phyloP scores from a whole-genome alignment of 768 basidiomycete species.

The Porphyrellus cyaneotinctus region DNA sequence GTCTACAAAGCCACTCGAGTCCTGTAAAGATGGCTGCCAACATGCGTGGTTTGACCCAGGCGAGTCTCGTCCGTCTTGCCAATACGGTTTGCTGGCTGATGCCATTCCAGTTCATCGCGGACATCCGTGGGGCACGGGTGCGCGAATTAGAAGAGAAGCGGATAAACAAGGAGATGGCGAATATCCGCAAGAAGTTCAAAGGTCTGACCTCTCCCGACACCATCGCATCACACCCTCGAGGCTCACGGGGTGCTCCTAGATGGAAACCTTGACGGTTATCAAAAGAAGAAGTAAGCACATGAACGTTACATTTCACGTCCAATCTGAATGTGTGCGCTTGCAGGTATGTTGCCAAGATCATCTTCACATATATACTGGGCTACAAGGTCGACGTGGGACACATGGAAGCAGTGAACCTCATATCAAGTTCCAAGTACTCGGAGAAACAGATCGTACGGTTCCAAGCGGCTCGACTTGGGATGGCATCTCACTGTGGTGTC shows the following conservation, averaged over 20 bases:
- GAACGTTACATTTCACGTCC: slow-evolving; percentile 8
- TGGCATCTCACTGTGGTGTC: not conserved
- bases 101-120: slow-evolving; percentile 86
- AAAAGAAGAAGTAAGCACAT: slow-evolving; percentile 81
- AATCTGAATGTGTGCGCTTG: slow-evolving; percentile 13
- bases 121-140: slow-evolving; percentile 94
- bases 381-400: slow-evolving; percentile 99
- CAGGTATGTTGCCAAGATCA: slow-evolving; percentile 97
- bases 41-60: slow-evolving; percentile 93
- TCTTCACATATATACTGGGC: slow-evolving; percentile 98
- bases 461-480: not conserved
- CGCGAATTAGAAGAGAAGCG: slow-evolving; percentile 97
- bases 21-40: slow-evolving; percentile 66
- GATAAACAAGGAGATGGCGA: slow-evolving; percentile 99
- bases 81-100: slow-evolving; percentile 5
- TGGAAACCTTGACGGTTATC: slow-evolving; percentile 84
- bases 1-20: not conserved
- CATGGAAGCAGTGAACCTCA: slow-evolving; percentile 98
- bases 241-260: slow-evolving; percentile 41
- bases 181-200: slow-evolving; percentile 98
- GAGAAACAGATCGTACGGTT: slow-evolving; percentile 95
- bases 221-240: not conserved
- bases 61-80: slow-evolving; percentile 30
- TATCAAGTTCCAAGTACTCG: slow-evolving; percentile 91
- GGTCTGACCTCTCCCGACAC: slow-evolving; percentile 40